A percentile compares a stretch with the other conserved stretches of the same genome.
Evolutionary conservation across 192 early-diverging fungal species (phyloP).

Genomic region (Diversispora epigaea): DNA sequence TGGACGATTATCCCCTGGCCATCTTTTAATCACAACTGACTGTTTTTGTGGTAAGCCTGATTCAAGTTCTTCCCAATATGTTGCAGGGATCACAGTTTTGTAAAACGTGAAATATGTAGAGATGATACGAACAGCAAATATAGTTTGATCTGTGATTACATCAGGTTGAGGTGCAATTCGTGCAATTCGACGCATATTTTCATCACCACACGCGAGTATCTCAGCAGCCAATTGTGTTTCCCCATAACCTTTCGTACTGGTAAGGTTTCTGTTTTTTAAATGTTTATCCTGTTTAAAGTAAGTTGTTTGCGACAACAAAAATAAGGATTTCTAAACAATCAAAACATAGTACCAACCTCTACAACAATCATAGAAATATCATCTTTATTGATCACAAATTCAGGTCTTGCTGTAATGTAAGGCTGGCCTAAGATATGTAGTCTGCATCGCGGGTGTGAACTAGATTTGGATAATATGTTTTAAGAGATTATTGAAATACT

Average conservation of each 20-base stretch:
- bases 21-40: slow-evolving; percentile 19
- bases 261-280: background rate
- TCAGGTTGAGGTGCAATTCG: background rate
- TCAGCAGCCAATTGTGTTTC: background rate
- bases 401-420: slow-evolving; percentile 18
- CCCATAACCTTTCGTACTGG: background rate
- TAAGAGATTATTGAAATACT: background rate
- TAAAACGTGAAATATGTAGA: slow-evolving; percentile 10
- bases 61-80: slow-evolving; percentile 2
- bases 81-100: slow-evolving; percentile 7
- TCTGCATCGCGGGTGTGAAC: background rate
- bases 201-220: slow-evolving; percentile 7
- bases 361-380: slow-evolving; percentile 15
- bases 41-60: background rate
- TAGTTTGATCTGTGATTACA: background rate
- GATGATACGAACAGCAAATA: background rate
- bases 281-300: slow-evolving; percentile 8
- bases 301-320: background rate
- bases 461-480: background rate
- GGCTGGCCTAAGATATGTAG: background rate
- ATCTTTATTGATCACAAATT: slow-evolving; percentile 10
- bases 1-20: background rate
- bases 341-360: slow-evolving; percentile 8
- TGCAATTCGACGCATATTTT: slow-evolving; percentile 14
- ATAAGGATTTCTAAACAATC: slow-evolving; percentile 16